Conservation (phyloP, 495 filamentous ascomycete genomes). For the Aspergillus kassunensis region DNA sequence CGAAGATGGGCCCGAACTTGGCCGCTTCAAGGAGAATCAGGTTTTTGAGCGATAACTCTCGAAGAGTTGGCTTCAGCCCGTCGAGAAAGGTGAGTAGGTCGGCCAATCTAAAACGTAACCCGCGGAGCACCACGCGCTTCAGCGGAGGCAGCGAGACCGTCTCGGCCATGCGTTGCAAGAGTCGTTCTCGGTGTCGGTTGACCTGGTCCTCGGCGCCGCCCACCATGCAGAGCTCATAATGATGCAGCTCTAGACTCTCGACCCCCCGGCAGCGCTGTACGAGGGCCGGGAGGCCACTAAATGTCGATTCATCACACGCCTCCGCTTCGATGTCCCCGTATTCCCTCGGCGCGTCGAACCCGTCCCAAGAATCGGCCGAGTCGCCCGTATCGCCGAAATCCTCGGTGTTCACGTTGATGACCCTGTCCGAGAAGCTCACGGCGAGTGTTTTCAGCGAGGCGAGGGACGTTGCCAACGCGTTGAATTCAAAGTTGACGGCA, state of each 20-base stretch:
- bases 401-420: background rate
- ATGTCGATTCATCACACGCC: background rate
- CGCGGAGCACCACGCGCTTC: background rate
- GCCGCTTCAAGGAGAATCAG: background rate
- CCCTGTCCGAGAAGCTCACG: conserved; percentile 1
- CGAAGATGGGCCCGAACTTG: background rate
- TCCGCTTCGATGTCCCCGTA: background rate
- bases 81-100: background rate
- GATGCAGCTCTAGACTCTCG: conserved; percentile 1
- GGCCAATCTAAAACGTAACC: background rate
- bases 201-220: background rate
- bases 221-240: background rate
- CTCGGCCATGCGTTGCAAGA: background rate
- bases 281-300: background rate
- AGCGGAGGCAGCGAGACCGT: background rate
- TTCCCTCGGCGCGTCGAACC: background rate
- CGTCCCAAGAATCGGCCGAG: background rate
- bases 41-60: background rate
- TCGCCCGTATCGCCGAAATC: background rate
- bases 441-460: background rate
- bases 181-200: background rate
- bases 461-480: background rate
- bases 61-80: background rate
- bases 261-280: background rate
- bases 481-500: background rate